Conservation (phyloP, 2,329 filamentous ascomycete genomes). For the Stachybotrys elegans region DNA sequence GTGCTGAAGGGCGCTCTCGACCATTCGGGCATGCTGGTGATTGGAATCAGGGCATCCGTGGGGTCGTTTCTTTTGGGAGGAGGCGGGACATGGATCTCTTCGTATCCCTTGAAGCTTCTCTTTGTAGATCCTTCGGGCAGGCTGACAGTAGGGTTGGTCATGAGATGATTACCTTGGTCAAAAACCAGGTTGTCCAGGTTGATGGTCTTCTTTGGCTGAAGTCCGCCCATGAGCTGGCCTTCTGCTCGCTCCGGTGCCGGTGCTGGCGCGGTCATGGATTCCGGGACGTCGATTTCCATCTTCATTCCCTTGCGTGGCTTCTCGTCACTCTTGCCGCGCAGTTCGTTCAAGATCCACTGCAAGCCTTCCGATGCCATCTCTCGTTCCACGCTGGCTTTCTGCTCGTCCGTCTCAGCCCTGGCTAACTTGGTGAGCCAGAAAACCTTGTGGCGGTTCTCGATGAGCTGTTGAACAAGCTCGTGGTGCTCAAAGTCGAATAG, state of each 20-base stretch:
- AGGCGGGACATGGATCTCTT: conserved; percentile 94
- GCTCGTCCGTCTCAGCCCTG: conserved; percentile 72
- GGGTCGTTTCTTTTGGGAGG: conserved; percentile 84
- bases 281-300: conserved; percentile 83
- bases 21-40: conserved; percentile 90
- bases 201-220: conserved; percentile 82
- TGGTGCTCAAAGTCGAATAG: conserved; percentile 97
- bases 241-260: conserved; percentile 54
- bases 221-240: conserved; percentile 68
- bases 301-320: conserved; percentile 76
- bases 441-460: conserved; percentile 88
- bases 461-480: conserved; percentile 84
- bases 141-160: conserved; percentile 97
- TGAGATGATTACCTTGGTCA: conserved; percentile 96
- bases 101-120: conserved; percentile 93
- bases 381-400: conserved; percentile 72
- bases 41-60: conserved; percentile 74
- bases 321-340: conserved; percentile 66
- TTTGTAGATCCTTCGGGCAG: conserved; percentile 94
- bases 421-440: conserved; percentile 92
- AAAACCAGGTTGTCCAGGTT: conserved; percentile 96
- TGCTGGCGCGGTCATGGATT: conserved; percentile 46
- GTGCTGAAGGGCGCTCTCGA: conserved; percentile 79
- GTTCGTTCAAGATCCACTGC: conserved; percentile 80
- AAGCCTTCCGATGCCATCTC: conserved; percentile 90